Base-by-base conservation (phyloP, 768 basidiomycete genomes). In the Clitopilus passeckerianus region DNA sequence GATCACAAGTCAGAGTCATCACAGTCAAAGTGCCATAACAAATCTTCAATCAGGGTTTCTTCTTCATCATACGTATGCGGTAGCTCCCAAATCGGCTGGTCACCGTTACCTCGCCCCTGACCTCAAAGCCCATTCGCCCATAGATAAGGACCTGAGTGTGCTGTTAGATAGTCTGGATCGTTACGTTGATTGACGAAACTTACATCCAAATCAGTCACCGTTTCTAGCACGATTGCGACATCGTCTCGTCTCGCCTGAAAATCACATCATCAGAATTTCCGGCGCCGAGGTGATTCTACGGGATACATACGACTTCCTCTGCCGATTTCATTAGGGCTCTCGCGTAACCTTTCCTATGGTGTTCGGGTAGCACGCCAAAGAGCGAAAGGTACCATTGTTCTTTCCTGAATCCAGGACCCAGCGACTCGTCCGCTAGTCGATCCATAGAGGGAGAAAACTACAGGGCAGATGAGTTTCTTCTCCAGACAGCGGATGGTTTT, bases 401-500 rank as follows among this genome's bases (percentile, higher is more conserved):
- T 14, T 34, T 41, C n/a, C 43, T 27, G 64, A 44, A 58, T 63
- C 58, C 66, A 0, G 60, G 46, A 7, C 68, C 68, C 10, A 69
- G 55, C 0, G 64, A 43, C 0, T 61, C 46, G 2, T 53, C 59
- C 5, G 66, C 58, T 6, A 70, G 15, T 34, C 57, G 54, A 3
- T 60, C 35, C 24, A 67, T 62, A 6, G 57, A 54, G 2, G 69
- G 67, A 41, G 67, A 57, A 43, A 68, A 69, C 69, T 71, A 15
- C 3, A n/a, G 34, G 46, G 24, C n/a, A 30, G 10, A 54, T 30
- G 22, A 30, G 24, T 12, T 27, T 4, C n/a, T 41, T 27, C 37
- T 14, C 8, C 5, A 18, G 9, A 14, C n/a, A 54, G 7, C 34
- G 14, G 16, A 55, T 8, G 18, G 22, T 50, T 27, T 6, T 24